Evolutionary conservation across 1,284 basidiomycete genomes (phyloP), one percentile per base, ranked within the genome.

Genomic region (Ustilago bromivora): DNA sequence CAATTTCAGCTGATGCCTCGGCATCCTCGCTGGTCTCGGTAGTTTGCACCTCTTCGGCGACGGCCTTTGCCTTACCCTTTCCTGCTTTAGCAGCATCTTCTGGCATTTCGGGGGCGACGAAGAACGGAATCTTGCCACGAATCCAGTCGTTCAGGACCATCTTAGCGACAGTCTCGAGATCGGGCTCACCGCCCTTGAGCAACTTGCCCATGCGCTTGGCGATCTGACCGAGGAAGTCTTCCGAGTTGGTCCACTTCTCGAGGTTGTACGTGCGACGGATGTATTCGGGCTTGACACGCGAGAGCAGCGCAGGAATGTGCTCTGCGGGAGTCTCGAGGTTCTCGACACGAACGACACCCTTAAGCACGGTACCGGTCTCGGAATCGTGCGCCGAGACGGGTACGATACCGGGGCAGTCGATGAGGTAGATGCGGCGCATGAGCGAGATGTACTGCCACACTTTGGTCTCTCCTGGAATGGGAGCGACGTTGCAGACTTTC

Each of bases 361-460:
- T 99, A 71, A 99, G 90, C 35, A 99, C 97, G 1, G 92, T 98
- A 55, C 92, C 91, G 0, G 95, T 95, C 85, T 98, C 93, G 1
- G 93, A 91, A 87, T 99, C 96, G 32, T 94, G 92, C 36, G 89
- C 88, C 40, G 95, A 96, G 32, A 95, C 92, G 1, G 97, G 97
- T 1, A 99, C 97, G 86, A 99, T 95, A 71, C 97, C 96, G 35
- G 96, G 96, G 86, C 96, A 99, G 88, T 99, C 97, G 88, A 99
- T 98, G 78, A 99, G 92, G 89, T 98, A 99, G 87, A 99, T 99
- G 72, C 94, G 91, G 71, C 93, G 91, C 82, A 96, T 98, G 60
- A 99, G 89, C 32, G 95, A 94, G 87, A 99, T 97, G 88, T 99
- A 99, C 90, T 99, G 96, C 97, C 97, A 99, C 78, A 99, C 95